These are phyloP conservation scores for Beauveria sp. DNA, from an alignment of 2,329 filamentous ascomycete species.

Conservation along the genomic window DNA sequence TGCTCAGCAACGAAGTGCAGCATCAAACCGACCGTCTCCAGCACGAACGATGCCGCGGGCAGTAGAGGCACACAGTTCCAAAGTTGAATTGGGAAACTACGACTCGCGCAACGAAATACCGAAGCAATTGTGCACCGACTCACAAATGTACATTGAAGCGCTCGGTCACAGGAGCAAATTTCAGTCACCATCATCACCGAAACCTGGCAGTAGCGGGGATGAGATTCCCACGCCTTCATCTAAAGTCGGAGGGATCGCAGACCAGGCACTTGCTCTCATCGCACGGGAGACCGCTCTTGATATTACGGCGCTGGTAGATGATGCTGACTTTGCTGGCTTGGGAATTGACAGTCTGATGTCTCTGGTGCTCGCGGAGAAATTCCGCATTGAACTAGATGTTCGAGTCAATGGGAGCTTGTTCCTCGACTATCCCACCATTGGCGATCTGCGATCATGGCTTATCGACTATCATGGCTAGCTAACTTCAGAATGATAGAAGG, in stretches of 20 bases:
- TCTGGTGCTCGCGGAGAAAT: conserved; percentile 45
- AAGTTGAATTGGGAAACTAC: background rate
- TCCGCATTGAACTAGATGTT: conserved; percentile 49
- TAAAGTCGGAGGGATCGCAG: conserved; percentile 5
- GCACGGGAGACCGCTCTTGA: conserved; percentile 47
- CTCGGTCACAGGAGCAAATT: background rate
- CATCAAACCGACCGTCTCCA: conserved; percentile 12
- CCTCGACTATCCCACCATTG: conserved; percentile 45
- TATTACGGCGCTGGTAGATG: conserved; percentile 46
- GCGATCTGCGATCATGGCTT: conserved; percentile 41
- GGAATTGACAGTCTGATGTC: conserved; percentile 55
- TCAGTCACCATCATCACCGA: background rate
- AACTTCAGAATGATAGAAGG: background rate
- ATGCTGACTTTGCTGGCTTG: conserved; percentile 46
- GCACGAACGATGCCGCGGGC: background rate
- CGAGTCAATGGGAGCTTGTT: conserved; percentile 44
- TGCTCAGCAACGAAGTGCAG: conserved; percentile 15
- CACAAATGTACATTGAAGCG: background rate
- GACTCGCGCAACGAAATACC: background rate
- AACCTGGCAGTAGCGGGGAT: background rate
- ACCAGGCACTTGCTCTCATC: conserved; percentile 43
- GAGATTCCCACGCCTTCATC: background rate
- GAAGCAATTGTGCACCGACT: background rate
- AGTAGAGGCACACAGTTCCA: background rate
- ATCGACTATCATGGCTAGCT: conserved; percentile 21